phyloP scores from a whole-genome alignment of 768 basidiomycete species.

The Chalciporus piperatus region DNA sequence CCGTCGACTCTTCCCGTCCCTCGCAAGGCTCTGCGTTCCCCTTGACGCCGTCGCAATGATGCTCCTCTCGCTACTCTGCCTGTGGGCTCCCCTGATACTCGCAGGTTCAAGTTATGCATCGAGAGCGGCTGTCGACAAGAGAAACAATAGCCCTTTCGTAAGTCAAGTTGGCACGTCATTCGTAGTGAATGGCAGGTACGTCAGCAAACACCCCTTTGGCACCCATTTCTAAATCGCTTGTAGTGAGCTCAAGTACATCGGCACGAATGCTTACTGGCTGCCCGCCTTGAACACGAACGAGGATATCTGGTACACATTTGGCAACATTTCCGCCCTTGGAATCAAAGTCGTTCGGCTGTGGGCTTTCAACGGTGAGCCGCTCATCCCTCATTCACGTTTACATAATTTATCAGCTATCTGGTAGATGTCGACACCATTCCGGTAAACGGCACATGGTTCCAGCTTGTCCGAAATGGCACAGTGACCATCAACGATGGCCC shows the following conservation, averaged over 20 bases:
- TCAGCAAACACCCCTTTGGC: background rate
- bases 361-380: slow-evolving; percentile 62
- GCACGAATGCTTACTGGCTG: slow-evolving; percentile 72
- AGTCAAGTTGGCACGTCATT: slow-evolving; percentile 45
- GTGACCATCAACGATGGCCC: slow-evolving; percentile 54
- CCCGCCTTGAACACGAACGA: slow-evolving; percentile 47
- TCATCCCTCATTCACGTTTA: background rate
- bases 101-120: slow-evolving; percentile 31
- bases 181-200: slow-evolving; percentile 51
- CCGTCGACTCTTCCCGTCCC: slow-evolving; percentile 1
- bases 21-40: background rate
- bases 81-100: slow-evolving; percentile 31
- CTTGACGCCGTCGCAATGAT: slow-evolving; percentile 35
- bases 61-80: slow-evolving; percentile 27
- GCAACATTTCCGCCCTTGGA: slow-evolving; percentile 53
- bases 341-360: slow-evolving; percentile 63
- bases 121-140: slow-evolving; percentile 26
- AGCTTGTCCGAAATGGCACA: slow-evolving; percentile 54
- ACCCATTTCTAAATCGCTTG: slow-evolving; percentile 18
- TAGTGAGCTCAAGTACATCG: slow-evolving; percentile 43
- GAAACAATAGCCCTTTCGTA: slow-evolving; percentile 42
- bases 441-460: slow-evolving; percentile 61
- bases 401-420: background rate
- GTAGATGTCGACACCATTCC: slow-evolving; percentile 54
- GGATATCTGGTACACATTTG: slow-evolving; percentile 58